These are phyloP conservation scores for Asterophora parasitica DNA, from an alignment of 768 basidiomycete genomes.

Conservation along the genomic window DNA sequence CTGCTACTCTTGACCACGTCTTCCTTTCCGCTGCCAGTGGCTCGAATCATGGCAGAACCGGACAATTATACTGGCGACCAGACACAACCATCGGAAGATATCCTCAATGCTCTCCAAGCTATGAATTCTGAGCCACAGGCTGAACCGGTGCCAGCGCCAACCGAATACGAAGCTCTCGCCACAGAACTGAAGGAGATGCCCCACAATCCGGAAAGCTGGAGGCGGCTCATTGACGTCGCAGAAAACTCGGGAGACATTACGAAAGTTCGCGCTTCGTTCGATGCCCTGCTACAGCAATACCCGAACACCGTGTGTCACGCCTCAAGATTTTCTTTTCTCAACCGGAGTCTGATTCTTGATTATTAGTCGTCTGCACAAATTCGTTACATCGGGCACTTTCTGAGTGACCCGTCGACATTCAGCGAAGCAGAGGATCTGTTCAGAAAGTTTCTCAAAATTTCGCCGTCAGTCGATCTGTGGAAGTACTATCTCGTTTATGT, in stretches of 20 bases:
- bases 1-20: slow-evolving; percentile 4
- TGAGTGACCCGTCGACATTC: slow-evolving; percentile 60
- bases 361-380: slow-evolving; percentile 77
- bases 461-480: slow-evolving; percentile 88
- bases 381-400: slow-evolving; percentile 74
- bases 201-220: slow-evolving; percentile 74
- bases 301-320: slow-evolving; percentile 81
- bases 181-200: slow-evolving; percentile 61
- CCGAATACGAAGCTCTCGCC: slow-evolving; percentile 65
- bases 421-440: slow-evolving; percentile 84
- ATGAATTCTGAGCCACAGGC: slow-evolving; percentile 25
- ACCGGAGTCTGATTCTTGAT: slow-evolving; percentile 7
- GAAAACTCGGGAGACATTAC: slow-evolving; percentile 75
- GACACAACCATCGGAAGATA: slow-evolving; percentile 32
- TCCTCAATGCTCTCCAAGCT: slow-evolving; percentile 27
- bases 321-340: slow-evolving; percentile 9
- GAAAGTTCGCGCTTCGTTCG: slow-evolving; percentile 77
- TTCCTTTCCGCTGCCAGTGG: slow-evolving; percentile 4
- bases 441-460: slow-evolving; percentile 77
- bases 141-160: slow-evolving; percentile 35
- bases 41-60: slow-evolving; percentile 10
- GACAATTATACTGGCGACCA: slow-evolving; percentile 21
- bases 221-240: slow-evolving; percentile 71
- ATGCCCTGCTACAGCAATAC: slow-evolving; percentile 76
- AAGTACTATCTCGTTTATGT: slow-evolving; percentile 93